Base-by-base conservation (phyloP, 1,284 basidiomycete genomes). In the Tremellales sp. region DNA sequence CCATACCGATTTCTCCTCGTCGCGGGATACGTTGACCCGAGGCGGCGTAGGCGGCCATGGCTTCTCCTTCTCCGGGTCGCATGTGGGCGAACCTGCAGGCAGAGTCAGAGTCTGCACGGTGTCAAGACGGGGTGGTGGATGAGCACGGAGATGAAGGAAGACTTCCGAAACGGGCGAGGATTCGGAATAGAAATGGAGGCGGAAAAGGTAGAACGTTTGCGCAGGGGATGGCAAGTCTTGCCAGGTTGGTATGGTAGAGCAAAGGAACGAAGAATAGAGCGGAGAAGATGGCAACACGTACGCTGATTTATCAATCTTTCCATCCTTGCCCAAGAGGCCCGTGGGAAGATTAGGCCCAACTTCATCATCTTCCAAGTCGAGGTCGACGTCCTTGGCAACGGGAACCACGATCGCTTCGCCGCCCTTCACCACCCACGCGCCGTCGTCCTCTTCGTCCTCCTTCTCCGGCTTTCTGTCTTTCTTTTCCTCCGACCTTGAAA, bases 1-100 rank as follows among this genome's bases (percentile, higher is more conserved):
- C 84, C 51, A 98, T 75, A 40, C 94, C 95, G 61, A 98, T 97
- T 76, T 98, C 94, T 74, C 94, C 95, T 78, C 95, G 88, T 50
- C 94, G 88, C 3, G 94, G 94, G 63, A 98, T 98, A 65, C 94
- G 91, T 44, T 83, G 71, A 47, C 89, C 92, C 18, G 92, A 87
- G 66, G 87, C 79, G 40, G 95, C 80, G 78, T 87, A 99, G 26
- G 88, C 86, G 4, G 92, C 91, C 92, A 98, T 97, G 24, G 94
- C 94, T 50, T 84, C 85, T 40, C 92, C 94, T 77, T 99, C 94
- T 47, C 94, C 95, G 1, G 88, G 87, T 7, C 93, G 79, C 33
- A 98, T 79, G 42, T 87, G 81, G 51, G 90, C 88, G 67, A 90
- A 80, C 7, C 73, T 74, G 47, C 5, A 29, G 12, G 14, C 4